Base-by-base conservation (phyloP, 306 rosid species). In the Vachellia collinsii region DNA sequence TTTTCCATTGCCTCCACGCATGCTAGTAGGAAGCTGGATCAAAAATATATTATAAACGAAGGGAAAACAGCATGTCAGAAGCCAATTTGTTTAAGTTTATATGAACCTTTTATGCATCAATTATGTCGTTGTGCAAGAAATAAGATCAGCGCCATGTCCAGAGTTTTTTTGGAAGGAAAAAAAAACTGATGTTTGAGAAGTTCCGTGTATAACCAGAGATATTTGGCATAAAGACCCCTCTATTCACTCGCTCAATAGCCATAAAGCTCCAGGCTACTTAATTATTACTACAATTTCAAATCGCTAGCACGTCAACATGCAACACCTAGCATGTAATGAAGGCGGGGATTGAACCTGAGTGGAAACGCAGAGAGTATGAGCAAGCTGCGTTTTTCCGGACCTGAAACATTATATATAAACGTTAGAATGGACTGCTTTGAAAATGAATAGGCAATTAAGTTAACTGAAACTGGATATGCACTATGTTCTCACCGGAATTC, bases 1-100 rank as follows among this genome's bases (percentile, higher is more conserved):
- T 88, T 94, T 94, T 79, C 98, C 98, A 65, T 91, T 92, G 79
- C 98, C 98, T 85, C 98, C 98, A 51, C 82, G 82, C 98, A 94
- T 94, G 80, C 68, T 80, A 36, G 90, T 91, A 54, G 99, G 99
- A 80, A 94, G 95, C 99, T 94, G 91, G 83, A 81, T 63, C 44
- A 69, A 19, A 68, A 37, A 53, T 3, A 48, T 17, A 16, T 17
- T 5, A 19, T 4, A 74, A 53, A 54, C 63, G n/a, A 51, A 51
- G 58, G 76, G 46, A 38, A 64, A 34, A 46, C 75, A 64, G 17
- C 47, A 85, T 37, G 47, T 67, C 78, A 86, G 85, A 69, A 77
- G 77, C n/a, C 54, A 5, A 42, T 9, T 37, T 20, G 19, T 66
- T 56, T 7, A 37, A 66, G 10, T 7, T 13, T 64, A 64, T 65